Conservation (phyloP, 164 flowering plant species). For the Vitis riparia region DNA sequence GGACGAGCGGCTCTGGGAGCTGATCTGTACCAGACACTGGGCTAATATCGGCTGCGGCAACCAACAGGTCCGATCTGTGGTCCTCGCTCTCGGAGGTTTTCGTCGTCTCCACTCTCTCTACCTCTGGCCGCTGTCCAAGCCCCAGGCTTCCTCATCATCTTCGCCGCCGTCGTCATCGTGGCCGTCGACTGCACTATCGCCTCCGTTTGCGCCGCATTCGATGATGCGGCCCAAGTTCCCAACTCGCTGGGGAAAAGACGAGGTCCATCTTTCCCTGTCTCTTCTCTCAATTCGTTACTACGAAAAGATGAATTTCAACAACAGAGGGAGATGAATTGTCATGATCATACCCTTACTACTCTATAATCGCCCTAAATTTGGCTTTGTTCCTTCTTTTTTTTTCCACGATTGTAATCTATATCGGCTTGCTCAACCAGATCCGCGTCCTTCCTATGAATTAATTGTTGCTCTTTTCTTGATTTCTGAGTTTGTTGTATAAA, state of each 20-base stretch:
- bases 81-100: conserved; percentile 89
- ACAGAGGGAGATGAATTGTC: conserved; percentile 21
- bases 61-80: conserved; percentile 79
- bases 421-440: not conserved
- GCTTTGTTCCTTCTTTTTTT: conserved; percentile 1
- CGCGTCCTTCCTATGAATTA: not conserved
- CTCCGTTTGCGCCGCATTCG: conserved; percentile 14
- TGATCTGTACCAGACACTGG: conserved; percentile 82
- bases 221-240: conserved; percentile 23
- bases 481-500: conserved; percentile 1
- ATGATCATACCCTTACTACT: not conserved
- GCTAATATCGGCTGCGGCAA: conserved; percentile 53
- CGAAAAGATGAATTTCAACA: conserved; percentile 73
- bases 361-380: not conserved
- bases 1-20: conserved; percentile 97
- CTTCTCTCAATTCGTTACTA: conserved; percentile 72
- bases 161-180: conserved; percentile 22
- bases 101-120: conserved; percentile 73
- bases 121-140: conserved; percentile 61
- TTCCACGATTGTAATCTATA: not conserved
- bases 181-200: conserved; percentile 17
- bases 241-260: conserved; percentile 82
- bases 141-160: conserved; percentile 21
- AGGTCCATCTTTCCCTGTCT: conserved; percentile 79
- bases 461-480: not conserved